Base-by-base conservation (phyloP, 306 rosid species). In the Dryas drummondii region DNA sequence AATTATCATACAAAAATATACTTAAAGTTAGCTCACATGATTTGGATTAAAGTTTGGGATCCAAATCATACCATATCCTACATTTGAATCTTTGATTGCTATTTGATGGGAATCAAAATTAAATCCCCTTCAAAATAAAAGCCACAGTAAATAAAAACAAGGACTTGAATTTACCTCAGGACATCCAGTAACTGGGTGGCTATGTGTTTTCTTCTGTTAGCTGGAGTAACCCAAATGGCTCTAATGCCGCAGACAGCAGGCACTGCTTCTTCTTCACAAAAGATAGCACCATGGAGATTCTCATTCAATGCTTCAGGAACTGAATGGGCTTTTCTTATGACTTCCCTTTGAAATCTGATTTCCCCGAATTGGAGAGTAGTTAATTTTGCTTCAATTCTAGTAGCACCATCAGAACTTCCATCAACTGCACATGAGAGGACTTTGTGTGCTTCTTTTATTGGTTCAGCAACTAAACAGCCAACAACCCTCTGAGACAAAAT, bases 181-280 rank as follows among this genome's bases (percentile, higher is more conserved):
- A 91, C 86, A 79, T 91, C 97, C 16, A 94, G 84, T 67, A 89
- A 74, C 16, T 87, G 91, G 82, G 75, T 88, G 76, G 94, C 96
- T 67, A 91, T 80, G 73, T 50, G 78, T 71, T 91, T 91, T 83
- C 94, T 87, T 84, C 98, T 88, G 78, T 88, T 85, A 46, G 91
- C 83, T 55, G 92, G 90, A 77, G 92, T 83, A 42, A 93, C 97
- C 98, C 97, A 93, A 72, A 93, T 86, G 70, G 92, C 96, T 81
- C 91, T 86, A 73, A 91, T 78, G 61, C 98, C 98, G 40, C 97
- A 91, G 50, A 83, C 82, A 74, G 94, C 91, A 57, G 88, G 73
- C 42, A 82, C 79, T 14, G 91, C 88, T 37, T 85, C 75, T 66
- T 71, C 76, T 56, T 91, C 96, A 49, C 94, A 89, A 27, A 85